Base-by-base conservation (phyloP, 768 basidiomycete species). In the Filobasidium floriforme region DNA sequence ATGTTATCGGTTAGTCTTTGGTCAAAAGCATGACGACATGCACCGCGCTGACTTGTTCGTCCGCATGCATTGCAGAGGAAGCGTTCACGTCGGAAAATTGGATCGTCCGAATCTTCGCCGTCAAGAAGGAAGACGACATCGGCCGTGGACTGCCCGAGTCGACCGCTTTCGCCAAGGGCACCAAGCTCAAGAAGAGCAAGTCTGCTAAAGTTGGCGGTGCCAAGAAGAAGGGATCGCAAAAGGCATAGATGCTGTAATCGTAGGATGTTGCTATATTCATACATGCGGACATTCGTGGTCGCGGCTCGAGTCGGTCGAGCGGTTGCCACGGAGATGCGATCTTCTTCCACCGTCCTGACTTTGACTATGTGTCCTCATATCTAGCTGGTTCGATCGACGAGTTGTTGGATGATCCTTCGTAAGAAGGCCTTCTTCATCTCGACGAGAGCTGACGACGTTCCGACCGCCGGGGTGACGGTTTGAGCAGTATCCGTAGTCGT, bases 21-120 rank as follows among this genome's bases (percentile, higher is more conserved):
- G 41, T 24, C 14, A 37, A 9, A 5, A 14, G 5, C 18, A 14
- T 2, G 14, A 5, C 46, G 46, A 3, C 22, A 5, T 49, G 46
- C 46, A 49, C 14, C 3, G 26, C 41, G 32, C 26, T 24, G 44
- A 46, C 18, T 14, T 15, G 28, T 5, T 6, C 32, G 24, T 19
- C 54, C 54, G 40, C 19, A 51, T 70, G n/a, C 66, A 68, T 9
- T 29, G 29, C 69, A 90, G 91, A 99, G 69, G 96, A 99, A 79
- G 96, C 94, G 9, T 99, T 93, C 82, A 99, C 96, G 1, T 90
- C 92, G 7, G 96, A 99, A 82, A 99, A 99, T 80, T 99, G 96
- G 96, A 94, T 99, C 70, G 94, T 92, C 66, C 88, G 96, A 43
- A 94, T 99, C 74, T 99, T 90, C 75, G 83, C 90, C 74, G 96